Conservation (phyloP, 2,329 filamentous ascomycete genomes). For the Aspergillus novoparasiticus region DNA sequence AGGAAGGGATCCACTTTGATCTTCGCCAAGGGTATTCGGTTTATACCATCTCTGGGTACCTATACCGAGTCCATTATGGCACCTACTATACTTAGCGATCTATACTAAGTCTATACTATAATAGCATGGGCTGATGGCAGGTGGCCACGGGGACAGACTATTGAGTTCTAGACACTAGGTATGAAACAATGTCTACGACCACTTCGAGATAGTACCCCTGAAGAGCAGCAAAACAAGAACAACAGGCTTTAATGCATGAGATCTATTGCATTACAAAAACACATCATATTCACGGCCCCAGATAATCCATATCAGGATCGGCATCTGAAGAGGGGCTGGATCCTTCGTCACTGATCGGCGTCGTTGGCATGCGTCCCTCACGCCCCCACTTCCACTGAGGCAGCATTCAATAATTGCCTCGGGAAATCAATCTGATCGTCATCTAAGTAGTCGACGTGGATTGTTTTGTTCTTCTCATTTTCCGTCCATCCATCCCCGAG, state of each 20-base stretch:
- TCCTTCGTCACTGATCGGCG: background rate
- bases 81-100: background rate
- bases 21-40: background rate
- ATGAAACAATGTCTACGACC: background rate
- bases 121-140: background rate
- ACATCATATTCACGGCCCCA: background rate
- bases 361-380: background rate
- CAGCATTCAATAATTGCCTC: background rate
- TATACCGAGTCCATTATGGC: background rate
- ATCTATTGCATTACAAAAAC: background rate
- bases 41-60: background rate
- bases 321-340: background rate
- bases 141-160: background rate
- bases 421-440: constrained; percentile 41
- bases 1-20: background rate
- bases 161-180: background rate
- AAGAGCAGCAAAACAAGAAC: background rate
- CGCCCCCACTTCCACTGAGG: background rate
- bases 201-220: background rate
- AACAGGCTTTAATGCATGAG: background rate
- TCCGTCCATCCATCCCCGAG: constrained; percentile 39
- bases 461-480: constrained; percentile 33
- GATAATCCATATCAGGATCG: background rate
- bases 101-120: background rate
- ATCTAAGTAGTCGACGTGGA: constrained; percentile 39